Evolutionary conservation across 192 early-diverging fungal species (phyloP), one percentile per base, ranked within the genome.

Genomic region (Dimargaris xerosporica): DNA sequence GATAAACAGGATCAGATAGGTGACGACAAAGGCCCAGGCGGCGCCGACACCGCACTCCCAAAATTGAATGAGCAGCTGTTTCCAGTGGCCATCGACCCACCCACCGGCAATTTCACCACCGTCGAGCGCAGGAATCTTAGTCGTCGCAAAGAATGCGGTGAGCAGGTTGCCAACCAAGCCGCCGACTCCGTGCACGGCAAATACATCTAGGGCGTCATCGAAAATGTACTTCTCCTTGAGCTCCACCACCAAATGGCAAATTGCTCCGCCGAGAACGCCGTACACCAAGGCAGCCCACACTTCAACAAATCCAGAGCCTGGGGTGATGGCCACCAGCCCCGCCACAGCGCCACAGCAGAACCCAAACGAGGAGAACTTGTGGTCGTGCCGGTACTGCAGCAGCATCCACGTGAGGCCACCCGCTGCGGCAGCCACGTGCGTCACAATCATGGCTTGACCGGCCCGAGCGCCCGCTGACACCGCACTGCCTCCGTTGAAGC

Each of bases 301-400:
- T 2, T 82, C 75, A 44, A 98, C 91, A 65, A 80, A 96, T 9
- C 92, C 96, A 19, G 89, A 83, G 34, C 78, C 91, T 0, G 96
- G 93, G 10, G 96, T 96, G 62, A 96, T 93, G 29, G 89, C 85
- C 7, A 95, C 96, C 39, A 98, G 69, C 16, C 90, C 96, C 39
- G 91, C 80, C 26, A 98, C 82, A 16, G 87, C 92, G 53, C 95
- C 95, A 16, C 91, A 93, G 74, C 95, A 98, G 72, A 91, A 94
- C 23, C 88, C 91, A 53, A 98, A 78, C 44, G 83, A 88, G 12
- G 93, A 95, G 26, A 94, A 79, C 73, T 91, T 91, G 53, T 73
- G 76, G 25, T 84, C 88, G 59, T 83, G 75, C 68, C 82, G 79
- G 69, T 85, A 90, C 69, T 94, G 91, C 25, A 85, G 68, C 15